A percentile compares a stretch with the other conserved stretches of the same genome.
phyloP scores from a whole-genome alignment of 2,329 filamentous ascomycete species.

The Mycosphaerella arachidis region DNA sequence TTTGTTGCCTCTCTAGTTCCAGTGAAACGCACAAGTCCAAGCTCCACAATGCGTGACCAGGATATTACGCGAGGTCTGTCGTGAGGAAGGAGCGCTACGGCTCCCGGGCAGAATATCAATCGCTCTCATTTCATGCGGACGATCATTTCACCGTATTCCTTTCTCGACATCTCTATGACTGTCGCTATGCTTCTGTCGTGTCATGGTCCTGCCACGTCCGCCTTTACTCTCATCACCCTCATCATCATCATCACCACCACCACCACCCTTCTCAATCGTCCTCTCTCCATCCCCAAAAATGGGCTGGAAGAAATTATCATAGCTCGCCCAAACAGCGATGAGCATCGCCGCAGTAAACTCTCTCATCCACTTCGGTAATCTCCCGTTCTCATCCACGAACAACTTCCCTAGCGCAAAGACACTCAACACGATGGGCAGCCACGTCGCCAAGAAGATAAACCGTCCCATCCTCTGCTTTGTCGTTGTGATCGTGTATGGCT shows the following conservation, averaged over 20 bases:
- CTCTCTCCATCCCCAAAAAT: slow-evolving; percentile 85
- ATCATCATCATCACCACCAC: neutral
- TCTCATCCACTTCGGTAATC: slow-evolving; percentile 63
- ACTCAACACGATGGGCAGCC: slow-evolving; percentile 55
- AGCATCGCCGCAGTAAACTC: slow-evolving; percentile 51
- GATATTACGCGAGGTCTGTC: neutral
- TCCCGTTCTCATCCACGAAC: slow-evolving; percentile 63
- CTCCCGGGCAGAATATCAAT: neutral
- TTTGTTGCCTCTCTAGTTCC: neutral
- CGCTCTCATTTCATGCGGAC: neutral
- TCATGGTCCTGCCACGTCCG: neutral
- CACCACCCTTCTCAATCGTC: slow-evolving; percentile 38
- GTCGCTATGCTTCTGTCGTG: neutral
- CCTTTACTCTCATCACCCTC: neutral
- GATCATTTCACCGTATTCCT: neutral
- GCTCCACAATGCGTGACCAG: neutral
- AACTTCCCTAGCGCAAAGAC: slow-evolving; percentile 47
- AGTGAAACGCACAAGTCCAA: neutral
- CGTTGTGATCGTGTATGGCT: slow-evolving; percentile 66
- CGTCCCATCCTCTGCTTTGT: slow-evolving; percentile 62
- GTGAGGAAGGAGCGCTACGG: neutral
- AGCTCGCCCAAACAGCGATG: slow-evolving; percentile 57
- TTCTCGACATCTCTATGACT: slow-evolving; percentile 8
- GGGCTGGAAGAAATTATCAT: slow-evolving; percentile 60
- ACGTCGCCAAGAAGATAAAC: slow-evolving; percentile 56